phyloP scores from a whole-genome alignment of 2,329 filamentous ascomycete species.

The Alternaria sp. region DNA sequence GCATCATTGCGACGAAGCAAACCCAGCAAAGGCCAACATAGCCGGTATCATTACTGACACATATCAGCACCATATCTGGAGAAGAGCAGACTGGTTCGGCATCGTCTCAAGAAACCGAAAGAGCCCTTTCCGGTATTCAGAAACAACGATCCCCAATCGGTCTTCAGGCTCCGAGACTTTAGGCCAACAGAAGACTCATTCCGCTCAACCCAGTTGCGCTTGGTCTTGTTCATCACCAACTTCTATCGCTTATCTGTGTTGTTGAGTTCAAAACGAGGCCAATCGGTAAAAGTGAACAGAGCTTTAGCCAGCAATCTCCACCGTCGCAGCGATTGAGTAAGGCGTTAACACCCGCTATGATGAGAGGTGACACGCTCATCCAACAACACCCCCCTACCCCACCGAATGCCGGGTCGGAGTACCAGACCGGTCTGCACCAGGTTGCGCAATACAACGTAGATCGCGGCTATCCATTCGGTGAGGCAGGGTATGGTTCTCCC shows the following conservation, averaged over 20 bases:
- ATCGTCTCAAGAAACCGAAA: constrained; percentile 28
- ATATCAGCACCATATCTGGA: constrained; percentile 30
- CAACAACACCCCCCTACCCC: constrained; percentile 50
- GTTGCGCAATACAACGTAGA: constrained; percentile 55
- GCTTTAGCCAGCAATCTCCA: constrained; percentile 10
- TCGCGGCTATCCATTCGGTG: constrained; percentile 49
- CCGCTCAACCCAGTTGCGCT: background rate
- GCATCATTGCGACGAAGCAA: constrained; percentile 47
- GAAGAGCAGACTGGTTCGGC: constrained; percentile 16
- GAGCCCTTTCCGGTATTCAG: background rate
- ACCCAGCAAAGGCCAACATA: constrained; percentile 33
- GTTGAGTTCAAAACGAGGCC: constrained; percentile 17
- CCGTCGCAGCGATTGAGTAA: constrained; percentile 14
- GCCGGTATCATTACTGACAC: constrained; percentile 36
- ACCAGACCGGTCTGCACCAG: constrained; percentile 51
- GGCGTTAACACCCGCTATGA: constrained; percentile 27
- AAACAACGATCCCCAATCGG: constrained; percentile 12
- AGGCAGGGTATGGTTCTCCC: constrained; percentile 42
- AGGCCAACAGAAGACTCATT: constrained; percentile 9
- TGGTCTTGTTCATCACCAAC: constrained; percentile 5
- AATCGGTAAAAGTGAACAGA: constrained; percentile 13
- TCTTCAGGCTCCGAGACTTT: constrained; percentile 11
- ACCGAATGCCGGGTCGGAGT: constrained; percentile 40
- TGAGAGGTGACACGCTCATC: constrained; percentile 47
- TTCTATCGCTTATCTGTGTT: constrained; percentile 15